Evolutionary conservation across 2,329 filamentous ascomycete genomes (phyloP).

Genomic region (Diplodia seriata): DNA sequence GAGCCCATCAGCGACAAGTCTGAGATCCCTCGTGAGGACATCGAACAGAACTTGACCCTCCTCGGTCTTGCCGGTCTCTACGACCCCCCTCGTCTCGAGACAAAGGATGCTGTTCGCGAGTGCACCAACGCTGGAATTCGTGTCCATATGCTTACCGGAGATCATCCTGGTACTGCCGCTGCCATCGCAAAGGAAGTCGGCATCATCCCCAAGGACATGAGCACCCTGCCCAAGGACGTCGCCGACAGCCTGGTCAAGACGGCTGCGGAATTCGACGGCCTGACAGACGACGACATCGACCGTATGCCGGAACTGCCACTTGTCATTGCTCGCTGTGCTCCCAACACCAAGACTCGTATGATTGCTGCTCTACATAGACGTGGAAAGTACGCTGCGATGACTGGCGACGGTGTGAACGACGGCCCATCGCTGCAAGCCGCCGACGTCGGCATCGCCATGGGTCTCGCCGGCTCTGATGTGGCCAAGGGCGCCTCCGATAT

Average conservation of each 20-base stretch:
- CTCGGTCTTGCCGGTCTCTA: conserved; percentile 86
- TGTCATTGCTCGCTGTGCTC: conserved; percentile 35
- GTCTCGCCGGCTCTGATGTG: conserved; percentile 53
- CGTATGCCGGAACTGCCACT: conserved; percentile 33
- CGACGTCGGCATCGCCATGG: conserved; percentile 56
- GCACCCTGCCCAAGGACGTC: conserved; percentile 28
- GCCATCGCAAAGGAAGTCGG: conserved; percentile 57
- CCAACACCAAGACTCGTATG: conserved; percentile 35
- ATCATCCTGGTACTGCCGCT: conserved; percentile 55
- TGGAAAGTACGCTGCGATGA: conserved; percentile 52
- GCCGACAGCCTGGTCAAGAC: conserved; percentile 34
- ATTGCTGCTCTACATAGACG: conserved; percentile 48
- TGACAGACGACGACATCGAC: conserved; percentile 35
- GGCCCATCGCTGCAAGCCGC: conserved; percentile 54
- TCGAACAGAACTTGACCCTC: conserved; percentile 74
- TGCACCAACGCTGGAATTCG: conserved; percentile 56
- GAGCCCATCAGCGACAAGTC: conserved; percentile 41
- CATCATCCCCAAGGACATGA: conserved; percentile 42
- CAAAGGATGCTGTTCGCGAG: conserved; percentile 62
- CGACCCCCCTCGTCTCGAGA: conserved; percentile 83
- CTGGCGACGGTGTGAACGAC: conserved; percentile 56
- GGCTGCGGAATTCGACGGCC: conserved; percentile 34
- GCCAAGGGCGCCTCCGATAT: conserved; percentile 53
- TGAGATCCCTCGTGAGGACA: conserved; percentile 58
- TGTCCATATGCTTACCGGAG: conserved; percentile 59